These are phyloP conservation scores for Caloboletus inedulis DNA, from an alignment of 1,284 basidiomycete genomes.

Conservation along the genomic window DNA sequence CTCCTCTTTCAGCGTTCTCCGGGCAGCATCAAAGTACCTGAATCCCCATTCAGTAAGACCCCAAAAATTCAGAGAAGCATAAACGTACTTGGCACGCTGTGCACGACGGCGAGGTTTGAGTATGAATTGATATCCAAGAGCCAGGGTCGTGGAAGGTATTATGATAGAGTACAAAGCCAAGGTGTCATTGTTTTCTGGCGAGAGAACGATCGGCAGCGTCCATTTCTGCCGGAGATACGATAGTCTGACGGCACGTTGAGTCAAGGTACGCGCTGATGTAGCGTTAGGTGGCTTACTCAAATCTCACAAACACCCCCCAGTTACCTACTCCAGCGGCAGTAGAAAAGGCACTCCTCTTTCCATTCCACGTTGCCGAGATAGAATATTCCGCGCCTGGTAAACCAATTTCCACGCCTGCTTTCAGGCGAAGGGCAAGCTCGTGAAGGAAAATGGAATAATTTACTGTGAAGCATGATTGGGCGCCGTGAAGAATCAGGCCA, in stretches of 20 bases:
- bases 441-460: conserved; percentile 32
- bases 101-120: conserved; percentile 48
- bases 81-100: conserved; percentile 36
- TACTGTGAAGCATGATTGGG: conserved; percentile 30
- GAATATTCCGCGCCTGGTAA: conserved; percentile 28
- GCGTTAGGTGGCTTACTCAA: conserved; percentile 28
- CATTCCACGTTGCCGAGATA: conserved; percentile 33
- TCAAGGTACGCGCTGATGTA: background rate
- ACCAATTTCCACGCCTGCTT: conserved; percentile 34
- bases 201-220: conserved; percentile 52
- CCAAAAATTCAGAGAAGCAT: conserved; percentile 7
- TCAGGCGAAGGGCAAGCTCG: conserved; percentile 34
- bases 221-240: conserved; percentile 54
- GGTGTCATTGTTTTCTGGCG: conserved; percentile 42
- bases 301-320: conserved; percentile 32
- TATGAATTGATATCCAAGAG: conserved; percentile 48
- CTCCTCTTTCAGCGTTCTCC: conserved; percentile 53
- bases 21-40: conserved; percentile 51
- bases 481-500: conserved; percentile 30
- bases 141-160: conserved; percentile 46
- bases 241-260: conserved; percentile 30
- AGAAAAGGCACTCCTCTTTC: conserved; percentile 29
- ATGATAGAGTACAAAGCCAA: conserved; percentile 45
- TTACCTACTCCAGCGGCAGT: conserved; percentile 33
- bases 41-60: conserved; percentile 32